These are phyloP conservation scores for Botrytis squamosa DNA, from an alignment of 2,329 filamentous ascomycete species.

Conservation along the genomic window DNA sequence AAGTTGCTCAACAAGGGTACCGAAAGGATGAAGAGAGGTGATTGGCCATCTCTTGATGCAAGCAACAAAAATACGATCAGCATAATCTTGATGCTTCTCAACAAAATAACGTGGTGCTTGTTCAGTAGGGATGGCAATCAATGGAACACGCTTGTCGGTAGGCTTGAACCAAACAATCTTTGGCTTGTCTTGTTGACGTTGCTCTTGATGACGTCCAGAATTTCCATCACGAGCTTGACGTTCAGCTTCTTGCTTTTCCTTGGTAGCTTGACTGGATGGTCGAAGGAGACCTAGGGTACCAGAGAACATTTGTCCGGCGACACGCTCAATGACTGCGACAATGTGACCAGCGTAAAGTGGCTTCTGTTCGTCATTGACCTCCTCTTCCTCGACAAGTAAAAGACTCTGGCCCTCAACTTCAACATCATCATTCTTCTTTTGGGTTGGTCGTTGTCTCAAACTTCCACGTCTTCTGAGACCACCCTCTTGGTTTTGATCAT, in stretches of 20 bases:
- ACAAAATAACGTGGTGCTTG: conserved; percentile 97
- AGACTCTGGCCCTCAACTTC: conserved; percentile 98
- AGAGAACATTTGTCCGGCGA: conserved; percentile 98
- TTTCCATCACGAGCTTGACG: conserved; percentile 83
- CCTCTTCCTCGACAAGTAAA: conserved; percentile 94
- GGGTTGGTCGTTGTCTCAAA: conserved; percentile 91
- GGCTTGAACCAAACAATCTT: conserved; percentile 99
- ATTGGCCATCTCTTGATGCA: conserved; percentile 99
- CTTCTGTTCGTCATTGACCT: conserved; percentile 98
- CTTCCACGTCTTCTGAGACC: conserved; percentile 90
- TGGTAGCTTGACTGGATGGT: conserved; percentile 96
- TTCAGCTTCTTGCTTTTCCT: conserved; percentile 99
- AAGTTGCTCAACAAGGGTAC: conserved; percentile 93
- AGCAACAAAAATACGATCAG: conserved; percentile 96
- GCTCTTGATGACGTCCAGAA: conserved; percentile 68
- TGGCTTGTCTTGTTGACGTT: conserved; percentile 89
- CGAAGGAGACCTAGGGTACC: conserved; percentile 90
- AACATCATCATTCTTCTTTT: conserved; percentile 99
- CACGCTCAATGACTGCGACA: conserved; percentile 94
- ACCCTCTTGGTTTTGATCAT: conserved; percentile 60
- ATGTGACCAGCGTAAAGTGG: conserved; percentile 96
- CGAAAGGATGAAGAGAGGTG: conserved; percentile 97
- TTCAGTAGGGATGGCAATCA: conserved; percentile 97
- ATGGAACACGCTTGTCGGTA: conserved; percentile 95
- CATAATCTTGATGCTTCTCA: conserved; percentile 96